These are phyloP conservation scores for Daphne laureola DNA, from an alignment of 441 rosid genomes.

Conservation along the genomic window DNA sequence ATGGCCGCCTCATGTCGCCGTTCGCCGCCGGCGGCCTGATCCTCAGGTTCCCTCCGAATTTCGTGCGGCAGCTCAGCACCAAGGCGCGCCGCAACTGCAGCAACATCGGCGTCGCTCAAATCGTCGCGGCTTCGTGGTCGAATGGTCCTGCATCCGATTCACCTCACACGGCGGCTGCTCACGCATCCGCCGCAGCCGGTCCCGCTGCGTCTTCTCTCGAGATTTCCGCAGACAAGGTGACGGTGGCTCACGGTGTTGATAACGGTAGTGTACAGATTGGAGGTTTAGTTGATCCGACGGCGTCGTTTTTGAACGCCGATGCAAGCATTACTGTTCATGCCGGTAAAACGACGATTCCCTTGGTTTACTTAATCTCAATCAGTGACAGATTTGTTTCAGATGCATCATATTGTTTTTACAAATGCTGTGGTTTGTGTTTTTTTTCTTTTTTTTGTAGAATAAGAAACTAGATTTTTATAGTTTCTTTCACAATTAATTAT, in stretches of 20 bases:
- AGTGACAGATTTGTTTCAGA: no score
- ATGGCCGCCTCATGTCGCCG: constrained; percentile 19
- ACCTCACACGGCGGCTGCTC: constrained; percentile 43
- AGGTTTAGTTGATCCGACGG: constrained; percentile 26
- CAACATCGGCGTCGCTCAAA: constrained; percentile 96
- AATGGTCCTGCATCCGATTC: constrained; percentile 34
- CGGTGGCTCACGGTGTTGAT: constrained; percentile 33
- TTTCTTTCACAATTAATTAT: no score
- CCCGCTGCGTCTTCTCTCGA: constrained; percentile 38
- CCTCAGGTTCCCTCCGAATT: constrained; percentile 83
- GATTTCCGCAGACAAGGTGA: constrained; percentile 30
- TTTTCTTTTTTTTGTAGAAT: no score
- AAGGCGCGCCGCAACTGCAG: constrained; percentile 95
- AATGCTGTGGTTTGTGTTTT: no score
- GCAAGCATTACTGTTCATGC: constrained; percentile 92
- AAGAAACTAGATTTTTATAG: no score
- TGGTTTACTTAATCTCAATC: no score
- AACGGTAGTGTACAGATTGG: constrained; percentile 46
- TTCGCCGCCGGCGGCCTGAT: constrained; percentile 50
- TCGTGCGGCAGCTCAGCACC: constrained; percentile 87
- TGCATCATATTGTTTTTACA: no score
- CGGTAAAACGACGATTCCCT: constrained; percentile 31
- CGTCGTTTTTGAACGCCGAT: constrained; percentile 75
- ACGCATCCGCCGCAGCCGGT: constrained; percentile 29
- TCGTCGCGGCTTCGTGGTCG: constrained; percentile 97